Base-by-base conservation (phyloP, 1,139 yeast genomes). In the Sugiyamaella japonica region DNA sequence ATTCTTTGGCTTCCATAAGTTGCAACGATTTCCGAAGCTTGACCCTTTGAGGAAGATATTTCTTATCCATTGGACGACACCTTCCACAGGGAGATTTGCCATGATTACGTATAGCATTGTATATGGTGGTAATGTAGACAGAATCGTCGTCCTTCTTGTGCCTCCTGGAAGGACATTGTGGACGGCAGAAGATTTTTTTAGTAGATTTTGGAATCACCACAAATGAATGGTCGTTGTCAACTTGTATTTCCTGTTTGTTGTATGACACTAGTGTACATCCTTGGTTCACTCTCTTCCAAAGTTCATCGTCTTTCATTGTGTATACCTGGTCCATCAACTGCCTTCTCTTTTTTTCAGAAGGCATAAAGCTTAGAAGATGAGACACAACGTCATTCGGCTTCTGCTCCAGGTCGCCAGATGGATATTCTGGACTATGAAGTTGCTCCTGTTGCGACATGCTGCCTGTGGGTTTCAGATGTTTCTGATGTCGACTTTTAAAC, bases 131-230 rank as follows among this genome's bases (percentile, higher is more conserved):
- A 29, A 29, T 12, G 34, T 7, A n/a, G 4, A 34, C 13, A 3
- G 38, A 13, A 12, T 13, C 16, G 12, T 34, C 16, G n/a, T 3
- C 38, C 12, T 13, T 13, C 16, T 54, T 49, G 6, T 32, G 25
- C 25, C 25, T 44, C 17, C 61, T 32, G 10, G 62, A 58, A 17
- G 51, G 50, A 48, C 63, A 60, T 17, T 52, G 49, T 1, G 63
- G 63, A n/a, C 63, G 52, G 42, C 62, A 59, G 45, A 52, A 58
- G 13, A 41, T 39, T 37, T 32, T 41, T 36, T 45, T 45, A 2
- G 49, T 16, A 6, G 40, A 45, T 9, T 31, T 29, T 10, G 40
- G 49, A 12, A 45, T 36, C 17, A 45, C 40, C 3, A 45, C 41
- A 34, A 34, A 20, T 2, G 32, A 25, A 8, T 12, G 17, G 7